Evolutionary conservation across 2,329 filamentous ascomycete genomes (phyloP), one percentile per base, ranked within the genome.

Genomic region (Phaeosphaeriaceae sp.): DNA sequence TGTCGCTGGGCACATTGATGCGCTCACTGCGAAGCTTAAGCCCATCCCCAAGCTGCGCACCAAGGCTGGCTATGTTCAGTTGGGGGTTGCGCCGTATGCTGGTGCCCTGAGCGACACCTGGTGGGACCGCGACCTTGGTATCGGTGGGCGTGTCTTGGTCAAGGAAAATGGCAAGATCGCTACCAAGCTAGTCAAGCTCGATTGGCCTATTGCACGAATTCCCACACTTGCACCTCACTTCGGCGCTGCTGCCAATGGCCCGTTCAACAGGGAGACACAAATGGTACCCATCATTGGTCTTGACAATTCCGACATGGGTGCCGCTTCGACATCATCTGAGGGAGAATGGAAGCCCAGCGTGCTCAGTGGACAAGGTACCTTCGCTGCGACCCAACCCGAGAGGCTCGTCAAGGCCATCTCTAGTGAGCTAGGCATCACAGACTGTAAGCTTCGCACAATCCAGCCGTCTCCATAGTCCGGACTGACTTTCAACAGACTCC

Each of bases 151-250:
- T 47, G 94, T 98, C 3, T 84, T 98, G 50, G 89, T 98, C 48
- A 91, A 89, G 64, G 89, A 97, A 68, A 76, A 84, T 4, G 90
- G 90, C 66, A 96, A 94, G 84, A 92, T 96, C 35, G 84, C 86
- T 22, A 89, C 87, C 28, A 92, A 89, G 81, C 84, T 98, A 48
- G 94, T 97, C 61, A 97, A 97, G 82, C 84, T 98, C 52, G 92
- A 90, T 76, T 97, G 94, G 92, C 94, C 95, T 1, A 79, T 99
- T 80, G 95, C 95, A 49, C 88, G 91, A 61, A 91, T 98, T 59
- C 93, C 95, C 7, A 97, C 93, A 0, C 85, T 99, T 19, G 95
- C 95, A 24, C 93, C 93, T 57, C 95, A 99, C 79, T 98, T 99
- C 71, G 95, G 95, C 53, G 86, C 91, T 48, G 89, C 86, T 5